Base-by-base conservation (phyloP, 148 eudicot species). In the Rheum nobile region DNA sequence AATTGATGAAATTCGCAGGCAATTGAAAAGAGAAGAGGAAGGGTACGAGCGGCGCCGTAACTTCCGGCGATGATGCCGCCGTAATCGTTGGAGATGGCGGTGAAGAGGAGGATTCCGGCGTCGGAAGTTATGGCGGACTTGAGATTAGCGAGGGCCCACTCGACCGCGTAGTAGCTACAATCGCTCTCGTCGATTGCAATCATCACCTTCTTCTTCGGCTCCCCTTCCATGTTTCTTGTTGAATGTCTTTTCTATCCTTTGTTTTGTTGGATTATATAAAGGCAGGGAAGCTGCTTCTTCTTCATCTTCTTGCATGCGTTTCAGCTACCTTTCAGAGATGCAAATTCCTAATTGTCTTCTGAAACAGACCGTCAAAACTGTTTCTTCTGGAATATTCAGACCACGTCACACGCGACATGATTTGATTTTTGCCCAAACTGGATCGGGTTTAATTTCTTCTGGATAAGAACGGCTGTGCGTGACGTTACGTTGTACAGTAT, bases 171-270 rank as follows among this genome's bases (percentile, higher is more conserved):
- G 65, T 59, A 76, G 63, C 90, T 89, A 73, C 72, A 75, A 24
- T 85, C 88, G 32, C 93, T 85, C 52, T 83, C 87, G 67, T 89
- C 90, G 8, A 89, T 83, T 4, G 90, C 93, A 50, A 89, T 79
- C 84, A 89, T 83, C 59, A 89, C 79, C 76, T 75, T 84, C 76
- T 79, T 67, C 37, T 35, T 75, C 34, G 19, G 83, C 63, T 76
- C 74, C 47, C 32, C 71, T 26, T 75, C 73, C 17, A 35, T 73
- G 44, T 69, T 73, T 75, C 54, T 43, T 28, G 57, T 59, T 28
- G 67, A 12, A 3, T 61, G 19, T 54, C 12, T 22, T 22, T 22
- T 19, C 2, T 4, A 17, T 48, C 55, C 14, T 50, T 8, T 19
- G 24, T 17, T n/a, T 7, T 22, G 8, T 50, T 50, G 14, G 19